Base-by-base conservation (phyloP, 2,329 filamentous ascomycete species). In the Madurella mycetomatis region DNA sequence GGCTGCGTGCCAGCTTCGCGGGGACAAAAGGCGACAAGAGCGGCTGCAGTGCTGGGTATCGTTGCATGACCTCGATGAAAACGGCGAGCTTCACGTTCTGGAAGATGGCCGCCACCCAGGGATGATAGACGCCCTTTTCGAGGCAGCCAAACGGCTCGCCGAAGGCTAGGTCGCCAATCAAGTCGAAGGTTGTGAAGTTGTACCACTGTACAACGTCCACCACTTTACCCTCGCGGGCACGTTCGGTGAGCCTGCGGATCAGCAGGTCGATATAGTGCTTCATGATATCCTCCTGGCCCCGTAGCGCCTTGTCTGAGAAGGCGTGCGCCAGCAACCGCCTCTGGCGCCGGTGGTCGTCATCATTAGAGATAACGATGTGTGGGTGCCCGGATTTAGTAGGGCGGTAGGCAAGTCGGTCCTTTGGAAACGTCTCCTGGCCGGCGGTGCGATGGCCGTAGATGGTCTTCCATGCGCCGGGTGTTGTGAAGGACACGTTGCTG, bases 401-500 rank as follows among this genome's bases (percentile, higher is more conserved):
- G n/a, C 48, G 49, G 49, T 53, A 52, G 41, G 17, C 15, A 12
- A 42, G 37, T 4, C 9, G 42, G 49, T 58, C 55, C 40, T 58
- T 58, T 3, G 15, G 44, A 34, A 49, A 58, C 18, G 61, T 59
- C 16, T 61, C 60, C 0, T 47, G 53, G 2, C 51, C 46, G 9
- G 40, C 39, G 25, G 55, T 45, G n/a, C 59, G 59, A 49, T 67
- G 66, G 46, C 61, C 64, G 53, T 63, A 70, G 2, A 71, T 65
- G 31, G 67, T 62, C 5, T 62, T 63, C 68, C 72, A 78, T 0
- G 65, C 64, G 9, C 64, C 55, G 1, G 65, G 62, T 30, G 62
- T 53, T 50, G 62, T 68, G 61, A 72, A 76, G 5, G 70, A 70
- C 4, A 77, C 65, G 53, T 75, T 70, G 53, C 71, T 64, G 4